Conservation (phyloP, 2,329 filamentous ascomycete genomes). For the Talaromyces sp. region DNA sequence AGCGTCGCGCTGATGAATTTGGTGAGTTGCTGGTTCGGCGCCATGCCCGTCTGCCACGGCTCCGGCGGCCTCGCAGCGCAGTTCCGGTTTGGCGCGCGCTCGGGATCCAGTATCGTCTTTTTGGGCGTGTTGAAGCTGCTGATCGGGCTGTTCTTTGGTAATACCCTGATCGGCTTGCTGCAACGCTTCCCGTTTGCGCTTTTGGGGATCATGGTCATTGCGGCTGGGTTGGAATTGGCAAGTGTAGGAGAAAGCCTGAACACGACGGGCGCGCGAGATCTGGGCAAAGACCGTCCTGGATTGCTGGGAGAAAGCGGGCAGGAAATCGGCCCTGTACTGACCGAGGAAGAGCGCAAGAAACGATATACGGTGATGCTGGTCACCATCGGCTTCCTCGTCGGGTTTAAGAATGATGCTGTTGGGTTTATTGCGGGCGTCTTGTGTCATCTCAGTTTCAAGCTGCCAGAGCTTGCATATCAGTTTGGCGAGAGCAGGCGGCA, state of each 20-base stretch:
- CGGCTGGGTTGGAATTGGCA: constrained; percentile 80
- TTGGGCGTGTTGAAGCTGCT: constrained; percentile 71
- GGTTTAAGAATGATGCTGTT: constrained; percentile 84
- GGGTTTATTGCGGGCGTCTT: constrained; percentile 79
- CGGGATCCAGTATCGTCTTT: constrained; percentile 75
- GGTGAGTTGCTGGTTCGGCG: constrained; percentile 81
- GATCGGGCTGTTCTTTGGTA: constrained; percentile 70
- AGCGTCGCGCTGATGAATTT: constrained; percentile 84
- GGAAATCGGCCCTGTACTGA: constrained; percentile 36
- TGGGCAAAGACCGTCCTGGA: constrained; percentile 33
- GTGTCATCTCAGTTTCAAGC: constrained; percentile 65
- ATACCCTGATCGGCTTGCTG: constrained; percentile 67
- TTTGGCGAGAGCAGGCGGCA: constrained; percentile 21
- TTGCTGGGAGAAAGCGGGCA: constrained; percentile 32
- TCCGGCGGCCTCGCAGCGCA: constrained; percentile 87
- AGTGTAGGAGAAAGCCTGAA: constrained; percentile 82
- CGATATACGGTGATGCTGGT: constrained; percentile 88
- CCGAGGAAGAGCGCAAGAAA: constrained; percentile 64
- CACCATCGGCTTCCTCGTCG: constrained; percentile 74
- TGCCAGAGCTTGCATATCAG: constrained; percentile 26
- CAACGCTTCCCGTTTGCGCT: constrained; percentile 68
- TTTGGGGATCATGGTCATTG: constrained; percentile 83
- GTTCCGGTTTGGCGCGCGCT: constrained; percentile 84
- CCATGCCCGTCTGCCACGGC: constrained; percentile 93
- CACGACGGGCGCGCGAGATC: constrained; percentile 60